Evolutionary conservation across 2,329 filamentous ascomycete species (phyloP), one percentile per base, ranked within the genome.

Genomic region (Colletotrichum sp.): DNA sequence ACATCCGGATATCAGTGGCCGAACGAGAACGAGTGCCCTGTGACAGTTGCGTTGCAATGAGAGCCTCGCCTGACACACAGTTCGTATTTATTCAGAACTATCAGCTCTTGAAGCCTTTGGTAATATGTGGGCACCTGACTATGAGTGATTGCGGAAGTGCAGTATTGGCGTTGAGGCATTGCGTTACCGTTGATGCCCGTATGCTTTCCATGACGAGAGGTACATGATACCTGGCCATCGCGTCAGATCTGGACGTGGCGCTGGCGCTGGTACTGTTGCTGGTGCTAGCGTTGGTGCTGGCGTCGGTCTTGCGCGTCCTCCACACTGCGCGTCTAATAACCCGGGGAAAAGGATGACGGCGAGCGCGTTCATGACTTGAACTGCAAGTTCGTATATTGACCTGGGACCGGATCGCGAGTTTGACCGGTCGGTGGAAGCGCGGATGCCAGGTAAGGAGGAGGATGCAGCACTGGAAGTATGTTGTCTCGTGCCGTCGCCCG

Each of bases 391-490:
- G 16, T 34, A 25, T 28, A 60, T 34, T 60, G n/a, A 6, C 30
- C 25, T 27, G 16, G 16, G 22, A 27, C 15, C 30, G 25, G 25
- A 58, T 13, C 55, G 25, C 27, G 28, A 58, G 27, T 52, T 58
- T 67, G 60, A 66, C 71, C 71, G 67, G 71, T 66, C 67, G 58
- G 60, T 34, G 12, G 28, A 39, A 60, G 48, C 65, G 71, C 71
- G 70, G 71, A 32, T n/a, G 71, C 48, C 48, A 66, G 65, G 60
- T 60, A 32, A 70, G 36, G 36, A 43, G 36, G 36, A 70, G 58
- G 18, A 70, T 70, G 71, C 48, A 65, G 27, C 39, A 16, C 13
- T 32, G 25, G 34, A 48, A 65, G 34, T 43, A 28, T 48, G 16
- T 30, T 8, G n/a, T 28, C n/a, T 48, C 6, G 8, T 28, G 8